Evolutionary conservation across 768 basidiomycete genomes (phyloP), one percentile per base, ranked within the genome.

Genomic region (Hypsizygus marmoreus): DNA sequence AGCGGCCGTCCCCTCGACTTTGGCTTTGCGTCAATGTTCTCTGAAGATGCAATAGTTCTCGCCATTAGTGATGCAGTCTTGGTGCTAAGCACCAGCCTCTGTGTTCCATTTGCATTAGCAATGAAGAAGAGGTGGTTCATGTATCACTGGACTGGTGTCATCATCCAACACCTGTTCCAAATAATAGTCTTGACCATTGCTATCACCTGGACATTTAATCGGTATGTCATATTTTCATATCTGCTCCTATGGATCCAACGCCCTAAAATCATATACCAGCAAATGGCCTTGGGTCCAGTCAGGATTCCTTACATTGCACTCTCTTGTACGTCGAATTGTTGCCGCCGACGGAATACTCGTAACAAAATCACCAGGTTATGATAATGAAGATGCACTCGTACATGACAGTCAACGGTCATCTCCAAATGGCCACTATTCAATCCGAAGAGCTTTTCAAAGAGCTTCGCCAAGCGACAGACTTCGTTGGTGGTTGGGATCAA

Each of bases 211-310:
- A 97, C 94, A 0, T 95, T 91, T 62, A 84, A 95, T 54, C 69
- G 88, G 89, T 82, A 49, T 45, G 73, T 54, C 36, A 23, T 8
- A 11, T 34, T 34, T 13, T 42, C 33, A 24, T 32, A 13, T 22
- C 12, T 8, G 30, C 16, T 22, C 8, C 12, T 39, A 9, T 48
- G 31, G 40, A 36, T 29, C 26, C 14, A 9, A 16, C n/a, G 25
- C n/a, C n/a, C n/a, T n/a, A n/a, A n/a, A n/a, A n/a, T 31, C 14
- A 38, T 25, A 6, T 39, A 24, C n/a, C 48, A 89, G 93, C 40
- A 79, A 93, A 57, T 97, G 95, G 95, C 93, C 92, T 26, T 97
- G 95, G 95, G 95, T 97, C 4, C 95, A 97, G 61, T 90, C 88
- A 4, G 93, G 91, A 5, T 95, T 88, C 65, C 70, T 94, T 38